Evolutionary conservation across 768 basidiomycete species (phyloP).

Genomic region (Russula brevipes): DNA sequence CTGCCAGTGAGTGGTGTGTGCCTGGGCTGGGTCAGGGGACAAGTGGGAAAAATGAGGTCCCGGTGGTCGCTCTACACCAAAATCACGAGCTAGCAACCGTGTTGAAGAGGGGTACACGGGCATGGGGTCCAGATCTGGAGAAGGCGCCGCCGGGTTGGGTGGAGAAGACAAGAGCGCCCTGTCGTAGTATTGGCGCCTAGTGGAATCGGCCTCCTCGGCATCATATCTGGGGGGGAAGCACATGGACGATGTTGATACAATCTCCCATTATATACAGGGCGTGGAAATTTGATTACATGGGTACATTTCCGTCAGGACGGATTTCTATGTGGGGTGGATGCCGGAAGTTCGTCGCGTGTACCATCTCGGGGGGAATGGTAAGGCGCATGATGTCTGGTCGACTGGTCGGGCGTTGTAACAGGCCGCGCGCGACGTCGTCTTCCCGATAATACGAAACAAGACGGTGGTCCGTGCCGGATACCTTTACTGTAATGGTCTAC

Average conservation of each 20-base stretch:
- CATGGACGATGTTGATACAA: constrained; percentile 5
- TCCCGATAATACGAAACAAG: constrained; percentile 81
- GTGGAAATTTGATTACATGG: constrained; percentile 46
- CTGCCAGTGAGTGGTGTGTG: constrained; percentile 9
- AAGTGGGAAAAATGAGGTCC: constrained; percentile 8
- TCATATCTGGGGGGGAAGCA: constrained; percentile 23
- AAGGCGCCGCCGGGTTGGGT: constrained; percentile 1
- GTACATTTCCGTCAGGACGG: constrained; percentile 61
- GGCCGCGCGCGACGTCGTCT: constrained; percentile 67
- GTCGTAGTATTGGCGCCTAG: constrained; percentile 23
- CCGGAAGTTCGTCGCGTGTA: constrained; percentile 76
- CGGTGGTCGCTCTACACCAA: background rate
- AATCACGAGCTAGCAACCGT: constrained; percentile 2
- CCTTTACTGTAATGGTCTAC: constrained; percentile 81
- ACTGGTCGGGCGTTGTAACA: constrained; percentile 62
- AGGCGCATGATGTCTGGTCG: constrained; percentile 68
- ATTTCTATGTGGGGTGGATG: constrained; percentile 77
- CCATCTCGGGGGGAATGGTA: constrained; percentile 69
- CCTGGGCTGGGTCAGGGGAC: background rate
- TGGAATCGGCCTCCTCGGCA: constrained; percentile 25
- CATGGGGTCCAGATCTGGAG: constrained; percentile 5
- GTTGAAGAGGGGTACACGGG: constrained; percentile 8
- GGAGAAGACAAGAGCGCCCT: constrained; percentile 16
- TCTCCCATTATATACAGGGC: background rate
- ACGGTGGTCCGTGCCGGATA: constrained; percentile 75